These are phyloP conservation scores for Botrytis galanthina DNA, from an alignment of 2,329 filamentous ascomycete species.

Conservation along the genomic window DNA sequence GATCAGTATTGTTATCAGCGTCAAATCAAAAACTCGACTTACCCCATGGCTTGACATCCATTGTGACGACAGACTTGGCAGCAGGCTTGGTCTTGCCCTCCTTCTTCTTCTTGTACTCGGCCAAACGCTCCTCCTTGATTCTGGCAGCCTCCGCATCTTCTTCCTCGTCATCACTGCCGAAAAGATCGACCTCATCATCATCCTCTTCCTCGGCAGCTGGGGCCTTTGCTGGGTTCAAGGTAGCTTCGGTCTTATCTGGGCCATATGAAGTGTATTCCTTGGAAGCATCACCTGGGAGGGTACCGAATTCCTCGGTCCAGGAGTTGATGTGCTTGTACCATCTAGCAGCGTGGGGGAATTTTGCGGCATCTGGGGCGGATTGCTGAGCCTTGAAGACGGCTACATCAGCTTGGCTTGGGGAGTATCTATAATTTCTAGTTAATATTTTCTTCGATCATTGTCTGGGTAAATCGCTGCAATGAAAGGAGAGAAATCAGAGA, in stretches of 20 bases:
- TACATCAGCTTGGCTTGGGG: slow-evolving; percentile 91
- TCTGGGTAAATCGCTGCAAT: slow-evolving; percentile 25
- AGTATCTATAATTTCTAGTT: slow-evolving; percentile 41
- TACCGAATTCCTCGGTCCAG: slow-evolving; percentile 89
- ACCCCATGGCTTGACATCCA: slow-evolving; percentile 99
- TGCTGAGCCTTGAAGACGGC: slow-evolving; percentile 89
- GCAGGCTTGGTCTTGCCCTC: slow-evolving; percentile 84
- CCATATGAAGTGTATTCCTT: slow-evolving; percentile 89
- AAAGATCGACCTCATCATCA: slow-evolving; percentile 88
- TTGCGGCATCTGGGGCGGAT: slow-evolving; percentile 70
- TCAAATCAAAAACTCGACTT: slow-evolving; percentile 39
- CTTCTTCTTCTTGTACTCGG: slow-evolving; percentile 97
- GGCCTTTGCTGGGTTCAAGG: slow-evolving; percentile 83
- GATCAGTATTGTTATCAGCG: slow-evolving; percentile 25
- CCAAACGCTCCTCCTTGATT: slow-evolving; percentile 84
- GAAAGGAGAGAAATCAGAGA: slow-evolving; percentile 57
- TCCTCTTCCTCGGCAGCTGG: slow-evolving; percentile 71
- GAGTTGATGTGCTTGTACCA: slow-evolving; percentile 99
- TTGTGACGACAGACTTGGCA: slow-evolving; percentile 92
- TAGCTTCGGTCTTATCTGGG: slow-evolving; percentile 73
- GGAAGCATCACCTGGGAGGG: slow-evolving; percentile 85
- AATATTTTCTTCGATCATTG: slow-evolving; percentile 20
- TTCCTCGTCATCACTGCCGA: slow-evolving; percentile 91
- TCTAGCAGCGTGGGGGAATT: slow-evolving; percentile 90
- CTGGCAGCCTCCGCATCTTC: slow-evolving; percentile 84